These are phyloP conservation scores for Eucalyptus polybractea DNA, from an alignment of 345 rosid genomes.

Conservation along the genomic window DNA sequence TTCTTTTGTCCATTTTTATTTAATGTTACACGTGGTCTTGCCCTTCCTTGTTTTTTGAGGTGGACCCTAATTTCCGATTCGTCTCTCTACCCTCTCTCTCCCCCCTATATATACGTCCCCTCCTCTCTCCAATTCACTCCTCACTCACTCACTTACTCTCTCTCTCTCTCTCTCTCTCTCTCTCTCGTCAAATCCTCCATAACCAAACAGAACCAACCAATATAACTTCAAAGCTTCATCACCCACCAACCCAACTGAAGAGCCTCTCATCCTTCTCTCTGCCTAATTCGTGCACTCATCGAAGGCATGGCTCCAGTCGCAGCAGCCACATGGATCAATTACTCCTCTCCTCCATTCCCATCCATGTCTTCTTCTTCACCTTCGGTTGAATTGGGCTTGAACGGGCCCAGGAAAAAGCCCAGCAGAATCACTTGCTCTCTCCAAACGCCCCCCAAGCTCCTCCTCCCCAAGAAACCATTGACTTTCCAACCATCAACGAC, in stretches of 20 bases:
- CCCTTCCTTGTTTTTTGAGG: not conserved
- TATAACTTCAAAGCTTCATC: not conserved
- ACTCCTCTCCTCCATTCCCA: not conserved
- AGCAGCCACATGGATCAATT: not conserved
- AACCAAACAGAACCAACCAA: not conserved
- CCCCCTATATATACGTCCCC: not conserved
- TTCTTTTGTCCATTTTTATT: not conserved
- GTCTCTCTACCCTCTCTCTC: not conserved
- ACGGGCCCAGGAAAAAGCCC: conserved; percentile 2
- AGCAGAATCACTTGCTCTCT: conserved; percentile 22
- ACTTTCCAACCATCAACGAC: not conserved
- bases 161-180: not conserved
- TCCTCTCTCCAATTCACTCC: not conserved
- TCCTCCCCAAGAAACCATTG: not conserved
- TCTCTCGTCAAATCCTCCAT: not conserved
- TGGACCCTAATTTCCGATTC: not conserved
- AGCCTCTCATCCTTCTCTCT: not conserved
- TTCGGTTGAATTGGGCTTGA: not conserved
- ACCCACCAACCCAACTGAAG: not conserved
- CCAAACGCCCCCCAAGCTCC: conserved; percentile 22
- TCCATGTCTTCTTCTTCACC: not conserved
- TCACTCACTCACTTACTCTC: not conserved
- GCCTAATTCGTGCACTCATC: not conserved
- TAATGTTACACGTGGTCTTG: conserved; percentile 14
- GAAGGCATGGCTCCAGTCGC: not conserved